phyloP scores from a whole-genome alignment of 1,284 basidiomycete genomes.

The Trichosporon sp. region DNA sequence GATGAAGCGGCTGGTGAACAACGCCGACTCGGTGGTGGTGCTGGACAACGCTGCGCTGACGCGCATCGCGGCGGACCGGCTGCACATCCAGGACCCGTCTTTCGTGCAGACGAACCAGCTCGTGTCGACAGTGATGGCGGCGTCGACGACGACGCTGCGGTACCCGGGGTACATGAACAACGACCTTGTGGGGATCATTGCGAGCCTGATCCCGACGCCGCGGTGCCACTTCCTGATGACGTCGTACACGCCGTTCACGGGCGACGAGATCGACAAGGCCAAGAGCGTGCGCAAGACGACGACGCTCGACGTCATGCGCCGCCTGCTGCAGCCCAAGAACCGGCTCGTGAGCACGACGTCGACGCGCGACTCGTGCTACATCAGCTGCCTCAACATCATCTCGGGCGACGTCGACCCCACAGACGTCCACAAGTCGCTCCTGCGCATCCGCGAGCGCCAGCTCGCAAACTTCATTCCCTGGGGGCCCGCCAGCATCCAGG shows the following conservation, averaged over 20 bases:
- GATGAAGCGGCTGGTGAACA: conserved; percentile 87
- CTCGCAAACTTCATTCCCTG: conserved; percentile 98
- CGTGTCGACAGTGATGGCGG: conserved; percentile 61
- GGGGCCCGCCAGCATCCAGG: conserved; percentile 98
- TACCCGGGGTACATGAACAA: conserved; percentile 99
- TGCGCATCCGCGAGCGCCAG: conserved; percentile 93
- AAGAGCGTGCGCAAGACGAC: conserved; percentile 88
- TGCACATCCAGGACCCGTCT: conserved; percentile 84
- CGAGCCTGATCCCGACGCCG: conserved; percentile 96
- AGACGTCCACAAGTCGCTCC: conserved; percentile 94
- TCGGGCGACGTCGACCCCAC: conserved; percentile 97
- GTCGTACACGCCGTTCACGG: conserved; percentile 98
- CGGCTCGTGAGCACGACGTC: conserved; percentile 95
- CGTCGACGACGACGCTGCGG: conserved; percentile 92
- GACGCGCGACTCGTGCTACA: conserved; percentile 89
- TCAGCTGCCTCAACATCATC: conserved; percentile 97
- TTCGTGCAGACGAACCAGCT: conserved; percentile 95
- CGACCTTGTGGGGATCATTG: conserved; percentile 94
- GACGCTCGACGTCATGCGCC: conserved; percentile 97
- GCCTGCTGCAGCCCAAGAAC: conserved; percentile 95
- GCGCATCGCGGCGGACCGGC: conserved; percentile 82
- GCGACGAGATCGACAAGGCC: conserved; percentile 87
- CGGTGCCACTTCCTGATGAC: conserved; percentile 99
- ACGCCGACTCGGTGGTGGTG: conserved; percentile 95
- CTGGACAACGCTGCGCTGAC: conserved; percentile 93